Conservation (phyloP, 805 yeast genomes). For the Candida michaelii region DNA sequence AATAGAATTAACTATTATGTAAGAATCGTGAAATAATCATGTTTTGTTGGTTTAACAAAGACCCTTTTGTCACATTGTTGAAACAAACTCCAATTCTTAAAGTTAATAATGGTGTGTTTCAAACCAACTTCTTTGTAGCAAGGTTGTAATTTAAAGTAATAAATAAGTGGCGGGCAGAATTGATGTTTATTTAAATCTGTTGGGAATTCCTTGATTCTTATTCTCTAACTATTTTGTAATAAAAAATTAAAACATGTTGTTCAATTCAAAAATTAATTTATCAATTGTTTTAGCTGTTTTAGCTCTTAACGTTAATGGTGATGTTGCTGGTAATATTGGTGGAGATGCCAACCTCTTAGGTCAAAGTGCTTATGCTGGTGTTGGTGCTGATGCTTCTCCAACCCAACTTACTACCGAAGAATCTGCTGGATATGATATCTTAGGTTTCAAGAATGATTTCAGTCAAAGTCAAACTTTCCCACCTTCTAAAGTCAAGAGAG, state of each 20-base stretch:
- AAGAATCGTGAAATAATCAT: not conserved
- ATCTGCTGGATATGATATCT: slow-evolving; percentile 15
- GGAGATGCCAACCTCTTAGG: slow-evolving; percentile 1
- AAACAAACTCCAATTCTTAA: not conserved
- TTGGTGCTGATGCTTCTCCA: slow-evolving; percentile 11
- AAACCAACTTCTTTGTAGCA: not conserved
- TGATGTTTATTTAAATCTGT: not conserved
- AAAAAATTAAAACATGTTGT: slow-evolving; percentile 15
- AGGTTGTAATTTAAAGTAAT: too few species aligned
- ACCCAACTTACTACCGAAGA: slow-evolving; percentile 10
- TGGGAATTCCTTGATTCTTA: not conserved
- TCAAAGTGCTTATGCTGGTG: slow-evolving; percentile 10
- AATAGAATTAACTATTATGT: not conserved
- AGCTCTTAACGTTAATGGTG: slow-evolving; percentile 8
- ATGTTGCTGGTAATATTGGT: slow-evolving; percentile 5
- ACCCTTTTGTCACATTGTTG: not conserved
- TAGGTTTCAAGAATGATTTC: too few species aligned
- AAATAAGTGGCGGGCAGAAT: too few species aligned
- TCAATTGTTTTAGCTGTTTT: slow-evolving; percentile 19
- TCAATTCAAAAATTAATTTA: slow-evolving; percentile 19
- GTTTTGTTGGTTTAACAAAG: not conserved
- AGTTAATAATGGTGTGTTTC: not conserved
- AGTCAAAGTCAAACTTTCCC: too few species aligned
- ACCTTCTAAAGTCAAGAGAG: too few species aligned
- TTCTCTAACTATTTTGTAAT: not conserved